Evolutionary conservation across 208 protist genomes (phyloP).

Genomic region (Vickermania ingenoplastis): DNA sequence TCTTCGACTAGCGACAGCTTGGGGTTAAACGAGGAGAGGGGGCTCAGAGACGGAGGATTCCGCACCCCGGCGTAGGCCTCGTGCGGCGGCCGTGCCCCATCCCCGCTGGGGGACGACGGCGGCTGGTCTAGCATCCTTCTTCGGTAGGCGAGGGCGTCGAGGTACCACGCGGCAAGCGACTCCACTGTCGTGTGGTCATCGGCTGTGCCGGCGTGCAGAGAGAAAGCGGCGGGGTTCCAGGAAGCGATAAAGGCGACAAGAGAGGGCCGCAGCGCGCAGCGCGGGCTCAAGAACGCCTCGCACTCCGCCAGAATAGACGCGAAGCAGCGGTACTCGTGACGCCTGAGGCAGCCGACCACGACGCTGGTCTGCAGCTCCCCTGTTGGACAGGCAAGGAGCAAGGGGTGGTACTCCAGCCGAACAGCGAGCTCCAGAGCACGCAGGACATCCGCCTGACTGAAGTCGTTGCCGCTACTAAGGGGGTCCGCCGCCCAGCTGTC

Average conservation of each 20-base stretch:
- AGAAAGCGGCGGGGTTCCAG: conserved; percentile 31
- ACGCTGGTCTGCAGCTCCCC: conserved; percentile 84
- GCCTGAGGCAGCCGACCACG: conserved; percentile 80
- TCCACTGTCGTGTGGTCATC: too few relatives aligned
- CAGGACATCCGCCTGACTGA: conserved; percentile 55
- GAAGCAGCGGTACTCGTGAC: conserved; percentile 74
- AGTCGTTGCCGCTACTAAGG: conserved; percentile 45
- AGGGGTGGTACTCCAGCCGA: conserved; percentile 72
- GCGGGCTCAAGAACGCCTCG: conserved; percentile 58
- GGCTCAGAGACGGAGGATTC: conserved; percentile 67
- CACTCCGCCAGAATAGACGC: conserved; percentile 70
- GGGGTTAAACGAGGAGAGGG: conserved; percentile 64
- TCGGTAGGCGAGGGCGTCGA: too few relatives aligned
- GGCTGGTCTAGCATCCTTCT: background rate
- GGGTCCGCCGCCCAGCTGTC: conserved; percentile 51
- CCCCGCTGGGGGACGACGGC: background rate
- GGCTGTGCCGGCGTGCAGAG: background rate
- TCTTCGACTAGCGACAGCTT: conserved; percentile 85
- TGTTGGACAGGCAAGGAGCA: conserved; percentile 80
- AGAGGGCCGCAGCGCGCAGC: conserved; percentile 26
- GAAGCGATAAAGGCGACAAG: conserved; percentile 56
- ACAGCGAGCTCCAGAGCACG: conserved; percentile 75
- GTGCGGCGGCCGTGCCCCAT: conserved; percentile 41
- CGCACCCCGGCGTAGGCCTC: conserved; percentile 48
- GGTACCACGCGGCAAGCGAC: background rate